These are phyloP conservation scores for Colletotrichum sansevieriae DNA, from an alignment of 2,329 filamentous ascomycete species.

Conservation along the genomic window DNA sequence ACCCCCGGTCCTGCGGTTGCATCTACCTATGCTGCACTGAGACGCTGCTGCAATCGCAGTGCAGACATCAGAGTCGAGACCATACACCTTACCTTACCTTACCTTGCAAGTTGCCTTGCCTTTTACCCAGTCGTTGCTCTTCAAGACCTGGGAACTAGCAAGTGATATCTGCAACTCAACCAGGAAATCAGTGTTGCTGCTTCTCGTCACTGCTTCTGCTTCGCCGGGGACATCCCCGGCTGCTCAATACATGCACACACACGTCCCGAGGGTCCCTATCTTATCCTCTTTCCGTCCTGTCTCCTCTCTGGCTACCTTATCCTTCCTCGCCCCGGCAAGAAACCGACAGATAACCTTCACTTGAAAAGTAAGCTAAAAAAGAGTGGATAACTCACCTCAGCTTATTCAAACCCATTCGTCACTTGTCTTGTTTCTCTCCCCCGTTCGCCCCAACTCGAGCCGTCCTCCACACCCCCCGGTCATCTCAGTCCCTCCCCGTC, in stretches of 20 bases:
- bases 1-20: constrained; percentile 5
- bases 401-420: constrained; percentile 23
- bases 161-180: not conserved
- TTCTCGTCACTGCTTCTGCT: constrained; percentile 2
- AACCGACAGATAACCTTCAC: constrained; percentile 11
- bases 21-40: constrained; percentile 13
- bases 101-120: not conserved
- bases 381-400: constrained; percentile 7
- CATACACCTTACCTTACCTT: not conserved
- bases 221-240: constrained; percentile 23
- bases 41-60: constrained; percentile 39
- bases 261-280: not conserved
- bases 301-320: not conserved
- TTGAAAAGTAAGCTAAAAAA: constrained; percentile 7
- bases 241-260: constrained; percentile 16
- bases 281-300: constrained; percentile 3
- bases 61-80: constrained; percentile 8
- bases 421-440: constrained; percentile 27
- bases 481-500: constrained; percentile 42
- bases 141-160: not conserved
- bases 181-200: not conserved
- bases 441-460: constrained; percentile 39
- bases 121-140: not conserved
- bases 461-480: constrained; percentile 28
- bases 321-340: constrained; percentile 3